Conservation (phyloP, 257 asterid species). For the Hygrophila difformis region DNA sequence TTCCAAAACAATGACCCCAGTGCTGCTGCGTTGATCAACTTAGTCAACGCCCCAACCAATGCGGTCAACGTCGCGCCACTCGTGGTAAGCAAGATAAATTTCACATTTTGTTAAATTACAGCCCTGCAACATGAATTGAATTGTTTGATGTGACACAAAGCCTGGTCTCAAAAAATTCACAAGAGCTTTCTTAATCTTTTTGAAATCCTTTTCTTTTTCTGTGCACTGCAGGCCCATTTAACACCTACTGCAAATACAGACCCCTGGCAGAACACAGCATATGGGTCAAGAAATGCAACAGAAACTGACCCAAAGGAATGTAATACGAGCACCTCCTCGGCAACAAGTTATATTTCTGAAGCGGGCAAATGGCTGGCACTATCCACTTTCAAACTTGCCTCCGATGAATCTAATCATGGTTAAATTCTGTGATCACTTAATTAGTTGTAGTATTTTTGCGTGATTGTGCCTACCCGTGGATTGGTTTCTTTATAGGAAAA, state of each 20-base stretch:
- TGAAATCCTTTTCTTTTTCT: background rate
- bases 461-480: background rate
- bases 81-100: too few relatives aligned
- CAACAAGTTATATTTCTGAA: slow-evolving; percentile 30
- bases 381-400: slow-evolving; percentile 37
- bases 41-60: slow-evolving; percentile 35
- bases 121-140: too few relatives aligned
- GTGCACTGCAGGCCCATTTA: slow-evolving; percentile 11
- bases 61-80: too few relatives aligned
- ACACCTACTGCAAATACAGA: slow-evolving; percentile 9
- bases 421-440: slow-evolving; percentile 2
- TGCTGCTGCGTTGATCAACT: slow-evolving; percentile 31
- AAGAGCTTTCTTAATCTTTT: background rate
- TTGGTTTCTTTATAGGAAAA: background rate
- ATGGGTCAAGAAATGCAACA: slow-evolving; percentile 11
- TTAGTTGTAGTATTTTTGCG: too few relatives aligned
- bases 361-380: slow-evolving; percentile 59
- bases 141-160: too few relatives aligned
- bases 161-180: too few relatives aligned
- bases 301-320: slow-evolving; percentile 16
- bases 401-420: slow-evolving; percentile 37
- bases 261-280: slow-evolving; percentile 17
- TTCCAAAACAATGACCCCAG: slow-evolving; percentile 21
- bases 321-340: slow-evolving; percentile 25
- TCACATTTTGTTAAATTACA: too few relatives aligned